These are phyloP conservation scores for Leccinum fallax DNA, from an alignment of 1,284 basidiomycete species.

Conservation along the genomic window DNA sequence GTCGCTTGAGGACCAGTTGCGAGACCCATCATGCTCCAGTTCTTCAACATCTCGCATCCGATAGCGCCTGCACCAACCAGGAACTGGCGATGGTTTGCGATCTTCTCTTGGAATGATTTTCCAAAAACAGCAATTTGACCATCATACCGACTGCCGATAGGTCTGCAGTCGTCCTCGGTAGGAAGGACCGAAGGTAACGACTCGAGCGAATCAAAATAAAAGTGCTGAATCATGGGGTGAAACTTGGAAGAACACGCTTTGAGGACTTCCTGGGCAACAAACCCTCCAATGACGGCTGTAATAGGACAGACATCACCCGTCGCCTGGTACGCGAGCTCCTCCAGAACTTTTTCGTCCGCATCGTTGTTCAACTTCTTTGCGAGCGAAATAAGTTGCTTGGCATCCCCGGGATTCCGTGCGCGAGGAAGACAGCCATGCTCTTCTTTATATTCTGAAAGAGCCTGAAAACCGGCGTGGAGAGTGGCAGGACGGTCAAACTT, in stretches of 20 bases:
- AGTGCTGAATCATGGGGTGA: slow-evolving; percentile 93
- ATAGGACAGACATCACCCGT: slow-evolving; percentile 92
- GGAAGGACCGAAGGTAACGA: slow-evolving; percentile 81
- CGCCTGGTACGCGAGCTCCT: slow-evolving; percentile 91
- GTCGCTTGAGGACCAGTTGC: slow-evolving; percentile 80
- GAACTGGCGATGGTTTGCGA: slow-evolving; percentile 92
- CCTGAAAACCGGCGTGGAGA: slow-evolving; percentile 95
- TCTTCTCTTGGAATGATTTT: slow-evolving; percentile 90
- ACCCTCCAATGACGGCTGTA: slow-evolving; percentile 94
- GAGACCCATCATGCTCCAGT: slow-evolving; percentile 99
- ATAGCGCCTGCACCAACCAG: slow-evolving; percentile 98
- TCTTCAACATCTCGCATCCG: slow-evolving; percentile 99
- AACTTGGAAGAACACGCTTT: slow-evolving; percentile 99
- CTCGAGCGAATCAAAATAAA: slow-evolving; percentile 98
- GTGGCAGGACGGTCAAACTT: slow-evolving; percentile 94
- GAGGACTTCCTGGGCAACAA: slow-evolving; percentile 97
- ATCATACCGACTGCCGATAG: slow-evolving; percentile 87
- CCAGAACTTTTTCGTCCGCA: slow-evolving; percentile 79
- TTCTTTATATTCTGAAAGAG: slow-evolving; percentile 81
- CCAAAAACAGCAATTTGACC: slow-evolving; percentile 97
- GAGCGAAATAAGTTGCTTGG: slow-evolving; percentile 66
- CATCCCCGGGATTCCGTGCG: slow-evolving; percentile 86
- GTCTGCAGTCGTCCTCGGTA: slow-evolving; percentile 85
- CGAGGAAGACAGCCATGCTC: slow-evolving; percentile 76
- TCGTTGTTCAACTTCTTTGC: slow-evolving; percentile 82